Evolutionary conservation across 179 eudicot species (phyloP).

Genomic region (Drosera spatulata): DNA sequence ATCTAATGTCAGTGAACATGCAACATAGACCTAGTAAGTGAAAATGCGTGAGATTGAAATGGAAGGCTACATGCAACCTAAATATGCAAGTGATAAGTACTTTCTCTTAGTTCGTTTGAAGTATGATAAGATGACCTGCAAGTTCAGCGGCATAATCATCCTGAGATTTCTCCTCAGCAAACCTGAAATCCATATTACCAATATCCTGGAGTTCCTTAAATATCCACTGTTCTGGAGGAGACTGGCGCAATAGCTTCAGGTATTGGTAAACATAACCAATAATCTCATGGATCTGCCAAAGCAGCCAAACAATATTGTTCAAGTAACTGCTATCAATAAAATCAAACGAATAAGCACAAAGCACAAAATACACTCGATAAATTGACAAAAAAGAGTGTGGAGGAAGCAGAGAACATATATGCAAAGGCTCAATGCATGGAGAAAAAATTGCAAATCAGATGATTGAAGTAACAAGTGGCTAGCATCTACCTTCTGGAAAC

Average conservation of each 20-base stretch:
- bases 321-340: too few relatives aligned
- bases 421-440: too few relatives aligned
- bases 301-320: slow-evolving; percentile 1
- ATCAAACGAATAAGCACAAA: too few relatives aligned
- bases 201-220: slow-evolving; percentile 93
- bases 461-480: slow-evolving; percentile 4
- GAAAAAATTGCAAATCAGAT: background rate
- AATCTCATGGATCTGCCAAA: slow-evolving; percentile 61
- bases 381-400: too few relatives aligned
- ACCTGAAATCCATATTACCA: slow-evolving; percentile 83
- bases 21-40: too few relatives aligned
- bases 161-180: slow-evolving; percentile 96
- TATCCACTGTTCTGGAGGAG: slow-evolving; percentile 89
- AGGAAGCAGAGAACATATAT: too few relatives aligned
- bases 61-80: background rate
- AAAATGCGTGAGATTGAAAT: too few relatives aligned
- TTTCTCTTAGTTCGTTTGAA: background rate
- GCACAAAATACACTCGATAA: too few relatives aligned
- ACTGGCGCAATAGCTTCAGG: slow-evolving; percentile 62
- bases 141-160: slow-evolving; percentile 99
- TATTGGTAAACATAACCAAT: slow-evolving; percentile 81
- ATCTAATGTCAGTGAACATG: too few relatives aligned
- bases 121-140: slow-evolving; percentile 43
- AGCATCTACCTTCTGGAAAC: slow-evolving; percentile 64
- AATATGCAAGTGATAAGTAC: background rate